Conservation (phyloP, 2,329 filamentous ascomycete species). For the Macrophomina phaseolina region DNA sequence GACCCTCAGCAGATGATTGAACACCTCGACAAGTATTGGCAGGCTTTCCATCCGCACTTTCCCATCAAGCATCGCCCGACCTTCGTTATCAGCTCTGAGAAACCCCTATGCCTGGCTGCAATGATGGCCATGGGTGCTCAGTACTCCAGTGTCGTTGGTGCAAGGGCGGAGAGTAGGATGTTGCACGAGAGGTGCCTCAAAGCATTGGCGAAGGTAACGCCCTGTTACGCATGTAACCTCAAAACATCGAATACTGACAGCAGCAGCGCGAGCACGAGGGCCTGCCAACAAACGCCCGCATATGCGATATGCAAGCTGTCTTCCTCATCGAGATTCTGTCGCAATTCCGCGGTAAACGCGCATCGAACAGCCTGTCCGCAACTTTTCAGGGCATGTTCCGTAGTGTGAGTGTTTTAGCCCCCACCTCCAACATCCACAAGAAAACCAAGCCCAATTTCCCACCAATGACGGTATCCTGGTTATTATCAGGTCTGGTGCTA, state of each 20-base stretch:
- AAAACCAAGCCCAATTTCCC: conserved; percentile 15
- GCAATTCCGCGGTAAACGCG: conserved; percentile 49
- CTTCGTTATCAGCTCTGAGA: conserved; percentile 41
- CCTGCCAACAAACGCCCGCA: conserved; percentile 32
- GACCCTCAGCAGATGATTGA: conserved; percentile 39
- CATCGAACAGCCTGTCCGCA: conserved; percentile 43
- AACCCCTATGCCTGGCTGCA: conserved; percentile 53
- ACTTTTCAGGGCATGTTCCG: conserved; percentile 47
- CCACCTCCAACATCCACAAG: conserved; percentile 26
- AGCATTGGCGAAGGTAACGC: conserved; percentile 41
- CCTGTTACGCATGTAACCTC: not conserved
- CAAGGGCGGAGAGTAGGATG: conserved; percentile 43
- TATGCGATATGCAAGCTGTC: conserved; percentile 52
- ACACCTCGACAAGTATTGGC: conserved; percentile 54
- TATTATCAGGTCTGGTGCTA: not conserved
- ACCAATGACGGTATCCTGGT: not conserved
- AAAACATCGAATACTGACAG: conserved; percentile 1
- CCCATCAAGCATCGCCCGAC: conserved; percentile 51
- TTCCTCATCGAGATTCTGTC: conserved; percentile 52
- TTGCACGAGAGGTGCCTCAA: conserved; percentile 51
- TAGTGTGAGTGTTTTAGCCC: conserved; percentile 35
- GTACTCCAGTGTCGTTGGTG: conserved; percentile 42
- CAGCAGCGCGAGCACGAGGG: conserved; percentile 30
- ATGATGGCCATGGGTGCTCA: conserved; percentile 53
- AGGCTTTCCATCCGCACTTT: conserved; percentile 51